These are phyloP conservation scores for Alternaria gaisen DNA, from an alignment of 2,329 filamentous ascomycete species.

Conservation along the genomic window DNA sequence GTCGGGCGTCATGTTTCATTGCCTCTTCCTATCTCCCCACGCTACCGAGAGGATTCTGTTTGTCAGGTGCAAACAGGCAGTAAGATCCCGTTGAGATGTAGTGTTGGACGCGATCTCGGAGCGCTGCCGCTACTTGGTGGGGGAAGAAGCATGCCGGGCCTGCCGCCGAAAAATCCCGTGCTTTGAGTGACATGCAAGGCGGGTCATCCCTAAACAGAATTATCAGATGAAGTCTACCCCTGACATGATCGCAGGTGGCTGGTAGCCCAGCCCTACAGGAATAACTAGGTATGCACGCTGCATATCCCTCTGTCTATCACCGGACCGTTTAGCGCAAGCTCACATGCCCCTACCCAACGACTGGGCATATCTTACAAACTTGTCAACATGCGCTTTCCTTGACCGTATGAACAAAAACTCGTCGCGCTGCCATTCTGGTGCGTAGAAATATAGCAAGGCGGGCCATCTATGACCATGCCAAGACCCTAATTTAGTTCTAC, in stretches of 20 bases:
- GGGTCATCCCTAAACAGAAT: neutral
- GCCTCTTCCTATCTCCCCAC: slow-evolving; percentile 3
- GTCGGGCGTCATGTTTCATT: slow-evolving; percentile 4
- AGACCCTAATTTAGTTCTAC: slow-evolving; percentile 1
- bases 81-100: neutral
- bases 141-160: neutral
- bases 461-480: slow-evolving; percentile 7
- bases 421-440: neutral
- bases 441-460: neutral
- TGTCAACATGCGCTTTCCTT: neutral
- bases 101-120: slow-evolving; percentile 11
- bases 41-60: slow-evolving; percentile 11
- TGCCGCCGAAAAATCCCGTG: slow-evolving; percentile 14
- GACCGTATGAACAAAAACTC: neutral
- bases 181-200: slow-evolving; percentile 2
- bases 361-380: neutral
- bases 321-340: neutral
- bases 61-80: slow-evolving; percentile 13
- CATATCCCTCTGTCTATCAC: neutral
- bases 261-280: slow-evolving; percentile 1
- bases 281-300: slow-evolving; percentile 1
- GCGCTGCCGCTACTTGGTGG: slow-evolving; percentile 5
- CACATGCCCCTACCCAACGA: neutral
- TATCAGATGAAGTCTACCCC: slow-evolving; percentile 15
- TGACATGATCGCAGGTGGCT: neutral